These are phyloP conservation scores for Ophiostoma ips DNA, from an alignment of 2,329 filamentous ascomycete species.

Conservation along the genomic window DNA sequence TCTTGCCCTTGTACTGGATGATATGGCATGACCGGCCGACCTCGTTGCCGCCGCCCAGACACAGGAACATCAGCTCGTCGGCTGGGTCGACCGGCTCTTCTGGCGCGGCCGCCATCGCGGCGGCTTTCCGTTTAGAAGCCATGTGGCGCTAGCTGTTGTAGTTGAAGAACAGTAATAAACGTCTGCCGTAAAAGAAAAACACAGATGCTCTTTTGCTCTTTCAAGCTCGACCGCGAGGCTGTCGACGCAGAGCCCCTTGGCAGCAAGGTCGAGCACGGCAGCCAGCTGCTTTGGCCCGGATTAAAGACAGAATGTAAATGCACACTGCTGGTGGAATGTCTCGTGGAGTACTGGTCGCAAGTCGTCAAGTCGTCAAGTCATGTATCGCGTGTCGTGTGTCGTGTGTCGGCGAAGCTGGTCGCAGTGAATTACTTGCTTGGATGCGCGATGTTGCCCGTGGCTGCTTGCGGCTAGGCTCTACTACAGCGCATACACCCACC, in stretches of 20 bases:
- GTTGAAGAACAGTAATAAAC: neutral
- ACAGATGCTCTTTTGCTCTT: too few relatives aligned
- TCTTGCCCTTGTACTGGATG: constrained; percentile 97
- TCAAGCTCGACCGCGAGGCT: too few relatives aligned
- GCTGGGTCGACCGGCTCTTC: constrained; percentile 86
- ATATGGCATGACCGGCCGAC: constrained; percentile 96
- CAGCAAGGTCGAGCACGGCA: too few relatives aligned
- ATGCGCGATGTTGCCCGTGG: neutral
- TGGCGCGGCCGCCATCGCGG: constrained; percentile 53
- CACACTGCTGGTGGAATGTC: too few relatives aligned
- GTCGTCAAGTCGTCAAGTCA: too few relatives aligned
- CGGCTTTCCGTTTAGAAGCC: constrained; percentile 87
- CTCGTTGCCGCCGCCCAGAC: constrained; percentile 89
- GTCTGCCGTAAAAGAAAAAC: too few relatives aligned
- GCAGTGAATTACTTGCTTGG: too few relatives aligned
- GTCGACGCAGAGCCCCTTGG: too few relatives aligned
- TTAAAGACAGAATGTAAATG: too few relatives aligned
- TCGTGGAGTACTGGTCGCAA: too few relatives aligned
- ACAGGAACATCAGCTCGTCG: constrained; percentile 89
- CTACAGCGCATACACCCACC: constrained; percentile 3
- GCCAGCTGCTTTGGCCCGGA: too few relatives aligned
- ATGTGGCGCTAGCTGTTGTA: constrained; percentile 31
- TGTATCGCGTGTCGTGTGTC: neutral
- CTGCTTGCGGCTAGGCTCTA: neutral
- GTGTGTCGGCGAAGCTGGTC: neutral